A percentile compares a stretch with the other conserved stretches of the same genome.
These are phyloP conservation scores for Dendrostoma leiphaemia DNA, from an alignment of 2,329 filamentous ascomycete genomes.

Conservation along the genomic window DNA sequence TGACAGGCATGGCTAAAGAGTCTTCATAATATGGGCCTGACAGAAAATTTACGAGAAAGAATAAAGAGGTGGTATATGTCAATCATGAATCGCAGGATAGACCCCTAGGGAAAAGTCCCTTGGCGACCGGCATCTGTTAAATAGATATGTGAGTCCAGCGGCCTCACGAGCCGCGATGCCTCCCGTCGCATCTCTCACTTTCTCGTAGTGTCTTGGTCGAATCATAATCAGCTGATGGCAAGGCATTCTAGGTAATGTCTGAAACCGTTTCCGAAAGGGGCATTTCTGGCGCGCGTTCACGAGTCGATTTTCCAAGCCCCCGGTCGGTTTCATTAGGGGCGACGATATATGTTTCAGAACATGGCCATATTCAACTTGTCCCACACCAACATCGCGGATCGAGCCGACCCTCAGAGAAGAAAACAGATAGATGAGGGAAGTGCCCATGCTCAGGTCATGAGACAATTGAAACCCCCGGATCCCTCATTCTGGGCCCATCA, in stretches of 20 bases:
- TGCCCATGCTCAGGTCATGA: neutral
- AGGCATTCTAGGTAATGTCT: neutral
- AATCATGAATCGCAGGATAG: neutral
- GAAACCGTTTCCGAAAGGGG: neutral
- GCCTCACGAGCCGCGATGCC: too few species aligned
- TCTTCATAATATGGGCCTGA: neutral
- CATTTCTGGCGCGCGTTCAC: neutral
- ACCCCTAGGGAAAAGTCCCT: neutral
- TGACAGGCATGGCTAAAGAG: constrained; percentile 8
- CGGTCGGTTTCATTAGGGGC: neutral
- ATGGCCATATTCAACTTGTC: neutral
- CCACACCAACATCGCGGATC: neutral
- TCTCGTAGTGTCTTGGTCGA: neutral
- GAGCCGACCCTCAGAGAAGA: neutral
- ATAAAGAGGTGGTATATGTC: neutral
- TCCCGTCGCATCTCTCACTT: too few species aligned
- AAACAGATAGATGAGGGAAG: neutral
- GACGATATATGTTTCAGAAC: neutral
- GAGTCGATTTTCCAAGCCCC: neutral
- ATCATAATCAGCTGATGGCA: constrained; percentile 1
- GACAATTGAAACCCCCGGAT: too few species aligned
- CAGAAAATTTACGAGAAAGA: neutral
- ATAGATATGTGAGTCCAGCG: neutral
- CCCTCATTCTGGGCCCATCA: neutral
- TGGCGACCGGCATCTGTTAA: neutral